A percentile compares a stretch with the other conserved stretches of the same genome.
These are phyloP conservation scores for Sugiyamaella valdiviana DNA, from an alignment of 805 yeast genomes.

Conservation along the genomic window DNA sequence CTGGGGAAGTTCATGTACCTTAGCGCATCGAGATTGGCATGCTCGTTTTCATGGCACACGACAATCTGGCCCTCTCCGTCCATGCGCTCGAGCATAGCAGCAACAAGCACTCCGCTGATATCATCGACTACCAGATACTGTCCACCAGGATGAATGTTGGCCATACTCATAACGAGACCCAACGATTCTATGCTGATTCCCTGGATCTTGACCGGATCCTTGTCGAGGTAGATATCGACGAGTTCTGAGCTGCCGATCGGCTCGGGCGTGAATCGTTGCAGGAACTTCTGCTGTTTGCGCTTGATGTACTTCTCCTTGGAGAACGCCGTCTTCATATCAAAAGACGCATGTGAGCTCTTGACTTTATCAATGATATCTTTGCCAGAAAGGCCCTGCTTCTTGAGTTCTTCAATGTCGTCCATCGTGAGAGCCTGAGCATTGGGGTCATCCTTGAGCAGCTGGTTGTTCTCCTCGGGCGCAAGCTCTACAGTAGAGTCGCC, in stretches of 20 bases:
- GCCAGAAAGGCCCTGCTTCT: slow-evolving; percentile 66
- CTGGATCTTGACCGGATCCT: slow-evolving; percentile 63
- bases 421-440: slow-evolving; percentile 63
- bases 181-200: slow-evolving; percentile 82
- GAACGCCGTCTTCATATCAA: slow-evolving; percentile 79
- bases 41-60: slow-evolving; percentile 87
- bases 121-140: slow-evolving; percentile 84
- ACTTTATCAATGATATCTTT: slow-evolving; percentile 74
- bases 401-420: slow-evolving; percentile 81
- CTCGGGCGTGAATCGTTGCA: slow-evolving; percentile 78
- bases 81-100: slow-evolving; percentile 87
- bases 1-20: slow-evolving; percentile 55
- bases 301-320: slow-evolving; percentile 89
- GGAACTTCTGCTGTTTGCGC: slow-evolving; percentile 86
- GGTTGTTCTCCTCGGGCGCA: slow-evolving; percentile 49
- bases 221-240: slow-evolving; percentile 67
- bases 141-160: slow-evolving; percentile 85
- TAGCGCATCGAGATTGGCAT: slow-evolving; percentile 70
- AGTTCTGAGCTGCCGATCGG: slow-evolving; percentile 65
- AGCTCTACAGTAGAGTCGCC: slow-evolving; percentile 36
- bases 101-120: slow-evolving; percentile 84
- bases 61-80: slow-evolving; percentile 63
- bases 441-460: slow-evolving; percentile 58
- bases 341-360: slow-evolving; percentile 76
- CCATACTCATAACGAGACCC: slow-evolving; percentile 70